These are phyloP conservation scores for Citrus glauca DNA, from an alignment of 345 rosid species.

Conservation along the genomic window DNA sequence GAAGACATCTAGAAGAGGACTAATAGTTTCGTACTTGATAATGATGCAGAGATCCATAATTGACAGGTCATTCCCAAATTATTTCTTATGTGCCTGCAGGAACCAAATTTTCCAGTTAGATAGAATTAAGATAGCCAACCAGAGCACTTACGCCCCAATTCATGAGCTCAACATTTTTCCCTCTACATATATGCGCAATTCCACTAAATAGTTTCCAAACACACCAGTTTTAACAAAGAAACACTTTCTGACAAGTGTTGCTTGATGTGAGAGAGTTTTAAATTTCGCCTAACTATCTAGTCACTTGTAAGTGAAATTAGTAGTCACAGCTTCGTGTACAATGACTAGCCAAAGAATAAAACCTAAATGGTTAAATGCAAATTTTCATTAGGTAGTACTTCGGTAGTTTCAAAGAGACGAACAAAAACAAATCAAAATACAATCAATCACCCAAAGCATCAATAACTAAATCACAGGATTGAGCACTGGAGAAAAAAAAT, in stretches of 20 bases:
- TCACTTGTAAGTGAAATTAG: not conserved
- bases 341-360: not conserved
- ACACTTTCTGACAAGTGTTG: not conserved
- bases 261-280: not conserved
- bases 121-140: conserved; percentile 20
- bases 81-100: conserved; percentile 96
- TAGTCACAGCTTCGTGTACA: not conserved
- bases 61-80: conserved; percentile 37
- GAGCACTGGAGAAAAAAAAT: not conserved
- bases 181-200: not conserved
- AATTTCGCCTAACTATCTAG: not conserved
- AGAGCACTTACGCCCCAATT: conserved; percentile 13
- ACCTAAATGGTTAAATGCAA: not conserved
- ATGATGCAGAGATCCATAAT: conserved; percentile 57
- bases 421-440: not conserved
- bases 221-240: not conserved
- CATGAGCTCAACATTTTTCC: not conserved
- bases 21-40: conserved; percentile 55
- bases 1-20: conserved; percentile 26
- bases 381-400: not conserved
- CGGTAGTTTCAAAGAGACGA: not conserved
- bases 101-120: conserved; percentile 70
- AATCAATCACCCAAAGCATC: not conserved
- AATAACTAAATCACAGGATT: not conserved
- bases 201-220: not conserved